Evolutionary conservation across 2,329 filamentous ascomycete species (phyloP).

Genomic region (Ophiocordyceps camponoti-rufipedis): DNA sequence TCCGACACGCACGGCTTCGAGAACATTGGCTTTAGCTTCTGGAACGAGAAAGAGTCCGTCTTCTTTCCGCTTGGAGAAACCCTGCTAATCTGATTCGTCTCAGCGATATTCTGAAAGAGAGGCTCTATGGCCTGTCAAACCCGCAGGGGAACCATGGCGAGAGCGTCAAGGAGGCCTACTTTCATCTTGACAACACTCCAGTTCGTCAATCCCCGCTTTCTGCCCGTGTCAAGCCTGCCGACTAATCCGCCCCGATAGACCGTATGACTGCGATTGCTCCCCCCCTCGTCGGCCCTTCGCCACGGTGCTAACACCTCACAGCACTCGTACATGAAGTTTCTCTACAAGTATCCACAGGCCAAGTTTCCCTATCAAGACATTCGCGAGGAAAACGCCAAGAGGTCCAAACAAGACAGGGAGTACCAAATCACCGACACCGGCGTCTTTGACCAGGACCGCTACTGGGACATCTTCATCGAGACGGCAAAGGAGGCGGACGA

Average conservation of each 20-base stretch:
- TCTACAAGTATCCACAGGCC: constrained; percentile 92
- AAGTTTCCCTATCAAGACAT: constrained; percentile 86
- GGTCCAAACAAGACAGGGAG: constrained; percentile 61
- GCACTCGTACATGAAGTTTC: constrained; percentile 98
- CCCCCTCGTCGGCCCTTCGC: not conserved
- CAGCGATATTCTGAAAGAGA: constrained; percentile 85
- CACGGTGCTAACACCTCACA: constrained; percentile 16
- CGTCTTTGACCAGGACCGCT: constrained; percentile 71
- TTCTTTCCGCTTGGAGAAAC: not conserved
- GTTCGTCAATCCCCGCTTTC: constrained; percentile 15
- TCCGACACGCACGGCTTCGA: constrained; percentile 78
- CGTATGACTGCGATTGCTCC: constrained; percentile 14
- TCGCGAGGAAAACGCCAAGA: constrained; percentile 62
- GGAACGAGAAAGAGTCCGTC: constrained; percentile 83
- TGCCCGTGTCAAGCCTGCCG: not conserved
- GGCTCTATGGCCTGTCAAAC: constrained; percentile 87
- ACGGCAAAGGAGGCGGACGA: constrained; percentile 88
- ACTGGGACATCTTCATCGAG: constrained; percentile 96
- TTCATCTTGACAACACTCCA: constrained; percentile 89
- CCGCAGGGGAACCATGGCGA: constrained; percentile 96
- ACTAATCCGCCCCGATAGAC: constrained; percentile 19
- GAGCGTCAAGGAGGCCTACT: constrained; percentile 91
- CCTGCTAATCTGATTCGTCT: constrained; percentile 5
- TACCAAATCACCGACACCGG: constrained; percentile 88
- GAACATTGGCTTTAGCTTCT: constrained; percentile 91